Evolutionary conservation across 345 rosid genomes (phyloP), one percentile per base, ranked within the genome.

Genomic region (Raphanus raphanistrum): DNA sequence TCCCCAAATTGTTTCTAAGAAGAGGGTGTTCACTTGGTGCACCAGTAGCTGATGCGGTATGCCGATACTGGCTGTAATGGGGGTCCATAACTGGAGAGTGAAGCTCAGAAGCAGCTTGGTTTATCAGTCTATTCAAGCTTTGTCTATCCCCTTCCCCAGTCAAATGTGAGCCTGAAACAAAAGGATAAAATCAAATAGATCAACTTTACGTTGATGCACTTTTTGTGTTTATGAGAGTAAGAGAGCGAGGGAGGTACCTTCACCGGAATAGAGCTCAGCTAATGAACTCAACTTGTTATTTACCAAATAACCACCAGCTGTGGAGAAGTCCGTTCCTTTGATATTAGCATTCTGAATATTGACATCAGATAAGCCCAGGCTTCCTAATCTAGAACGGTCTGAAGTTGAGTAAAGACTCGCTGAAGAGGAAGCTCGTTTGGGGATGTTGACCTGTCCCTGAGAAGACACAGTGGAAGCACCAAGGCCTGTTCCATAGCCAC

Each of bases 401-500:
- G 80, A 68, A 50, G 76, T 79, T 45, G 88, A 79, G 79, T 84
- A 84, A 48, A 90, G 90, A 86, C 87, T 89, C 71, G 89, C 84
- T 36, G 89, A 88, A 75, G 95, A 89, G 80, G 82, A 80, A 68
- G 88, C 84, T 86, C 87, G 79, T 82, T 79, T 88, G 15, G 94
- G 94, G 73, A 92, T 79, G 72, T 81, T 84, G 71, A 71, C 82
- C 72, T 81, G 88, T 55, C 88, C 87, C 60, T 72, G 79, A 61
- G 86, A 79, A 85, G 72, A 81, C 70, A 79, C 64, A 27, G 77
- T 75, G 63, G 88, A 83, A 84, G 84, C 79, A 77, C 80, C 83
- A 77, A 72, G 71, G 68, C 83, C 82, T 28, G 88, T 79, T 70
- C 86, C 87, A 75, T 79, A 84, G 63, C 85, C 84, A 79, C 85